These are phyloP conservation scores for Turritis glabra DNA, from an alignment of 345 rosid genomes.

Conservation along the genomic window DNA sequence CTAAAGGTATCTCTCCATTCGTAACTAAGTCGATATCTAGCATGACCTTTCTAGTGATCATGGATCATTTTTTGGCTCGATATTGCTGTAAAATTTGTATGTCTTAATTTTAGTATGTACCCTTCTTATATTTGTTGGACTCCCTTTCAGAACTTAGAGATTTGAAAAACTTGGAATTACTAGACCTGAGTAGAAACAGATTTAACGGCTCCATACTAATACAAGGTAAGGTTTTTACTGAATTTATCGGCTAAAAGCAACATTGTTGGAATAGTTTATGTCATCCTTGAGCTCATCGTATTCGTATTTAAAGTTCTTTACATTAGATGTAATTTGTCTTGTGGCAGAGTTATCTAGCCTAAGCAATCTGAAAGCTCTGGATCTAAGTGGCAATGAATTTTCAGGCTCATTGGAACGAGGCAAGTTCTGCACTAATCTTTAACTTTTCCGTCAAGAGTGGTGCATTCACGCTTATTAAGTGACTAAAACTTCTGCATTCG, in stretches of 20 bases:
- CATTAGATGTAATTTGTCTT: neutral
- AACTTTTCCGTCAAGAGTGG: no score
- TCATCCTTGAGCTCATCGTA: no score
- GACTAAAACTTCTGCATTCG: neutral
- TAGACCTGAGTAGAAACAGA: conserved; percentile 9
- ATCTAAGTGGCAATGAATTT: neutral
- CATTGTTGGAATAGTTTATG: no score
- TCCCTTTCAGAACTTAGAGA: neutral
- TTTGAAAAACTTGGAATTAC: conserved; percentile 20
- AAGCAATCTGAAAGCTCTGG: conserved; percentile 2
- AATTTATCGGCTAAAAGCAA: no score
- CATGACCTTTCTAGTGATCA: neutral
- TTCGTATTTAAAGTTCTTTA: neutral
- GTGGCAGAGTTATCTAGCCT: neutral
- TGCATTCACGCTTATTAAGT: no score
- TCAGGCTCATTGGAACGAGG: conserved; percentile 6
- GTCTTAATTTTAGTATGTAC: neutral
- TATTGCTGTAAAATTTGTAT: neutral
- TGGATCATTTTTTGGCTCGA: neutral
- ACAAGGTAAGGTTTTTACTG: neutral
- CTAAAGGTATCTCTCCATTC: neutral
- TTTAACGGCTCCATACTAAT: neutral
- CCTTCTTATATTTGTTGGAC: neutral
- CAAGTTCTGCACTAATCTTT: neutral
- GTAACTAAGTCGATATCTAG: neutral